A percentile compares a stretch with the other conserved stretches of the same genome.
Evolutionary conservation across 257 asterid species (phyloP).

Genomic region (Echites panduratus): DNA sequence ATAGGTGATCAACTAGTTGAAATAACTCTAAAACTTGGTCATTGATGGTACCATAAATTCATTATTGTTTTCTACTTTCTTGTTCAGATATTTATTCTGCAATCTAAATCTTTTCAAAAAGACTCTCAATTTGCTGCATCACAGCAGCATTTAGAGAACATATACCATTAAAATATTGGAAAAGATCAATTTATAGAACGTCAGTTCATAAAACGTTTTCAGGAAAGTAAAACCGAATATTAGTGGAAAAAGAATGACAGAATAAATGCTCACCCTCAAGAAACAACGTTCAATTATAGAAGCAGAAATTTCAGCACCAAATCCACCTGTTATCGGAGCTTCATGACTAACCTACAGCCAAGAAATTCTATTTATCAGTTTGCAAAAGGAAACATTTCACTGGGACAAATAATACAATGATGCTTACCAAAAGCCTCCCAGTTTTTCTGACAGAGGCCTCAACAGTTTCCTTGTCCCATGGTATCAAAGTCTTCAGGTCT

Average conservation of each 20-base stretch:
- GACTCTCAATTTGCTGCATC: background rate
- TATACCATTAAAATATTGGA: background rate
- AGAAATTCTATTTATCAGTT: background rate
- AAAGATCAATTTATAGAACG: background rate
- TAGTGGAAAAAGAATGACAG: background rate
- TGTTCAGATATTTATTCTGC: background rate
- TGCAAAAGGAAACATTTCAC: background rate
- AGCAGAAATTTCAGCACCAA: conserved; percentile 95
- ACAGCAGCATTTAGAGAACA: background rate
- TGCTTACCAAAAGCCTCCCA: conserved; percentile 83
- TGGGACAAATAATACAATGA: background rate
- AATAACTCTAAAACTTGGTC: background rate
- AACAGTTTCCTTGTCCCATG: conserved; percentile 97
- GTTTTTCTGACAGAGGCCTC: conserved; percentile 94
- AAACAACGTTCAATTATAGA: conserved; percentile 95
- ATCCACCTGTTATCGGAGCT: conserved; percentile 98
- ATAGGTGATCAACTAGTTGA: background rate
- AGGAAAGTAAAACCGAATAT: background rate
- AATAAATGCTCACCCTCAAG: conserved; percentile 46
- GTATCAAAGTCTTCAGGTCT: conserved; percentile 85
- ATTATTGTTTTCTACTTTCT: background rate
- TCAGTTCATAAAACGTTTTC: background rate
- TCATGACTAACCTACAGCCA: conserved; percentile 75
- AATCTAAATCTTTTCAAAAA: background rate
- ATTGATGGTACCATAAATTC: background rate